Evolutionary conservation across 1,284 basidiomycete species (phyloP).

Genomic region (Moesziomyces sp.): DNA sequence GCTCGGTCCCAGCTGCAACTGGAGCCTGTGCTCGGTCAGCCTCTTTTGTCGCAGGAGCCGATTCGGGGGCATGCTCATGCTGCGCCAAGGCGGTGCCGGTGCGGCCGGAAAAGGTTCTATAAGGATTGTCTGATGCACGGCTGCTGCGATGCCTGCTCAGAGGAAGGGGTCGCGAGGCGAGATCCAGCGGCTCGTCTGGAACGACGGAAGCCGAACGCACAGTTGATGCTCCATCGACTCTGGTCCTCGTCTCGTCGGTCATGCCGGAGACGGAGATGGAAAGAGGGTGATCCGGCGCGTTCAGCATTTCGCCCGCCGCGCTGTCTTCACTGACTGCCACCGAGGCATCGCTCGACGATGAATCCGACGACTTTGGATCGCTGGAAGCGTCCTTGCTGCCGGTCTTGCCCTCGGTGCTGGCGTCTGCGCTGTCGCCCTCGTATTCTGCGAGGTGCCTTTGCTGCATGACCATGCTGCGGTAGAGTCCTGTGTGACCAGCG

Average conservation of each 20-base stretch:
- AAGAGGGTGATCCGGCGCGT: slow-evolving; percentile 2
- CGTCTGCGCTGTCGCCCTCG: slow-evolving; percentile 19
- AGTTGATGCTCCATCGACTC: slow-evolving; percentile 30
- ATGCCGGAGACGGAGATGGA: slow-evolving; percentile 17
- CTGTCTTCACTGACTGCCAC: slow-evolving; percentile 4
- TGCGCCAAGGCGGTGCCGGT: slow-evolving; percentile 23
- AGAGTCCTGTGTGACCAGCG: slow-evolving; percentile 29
- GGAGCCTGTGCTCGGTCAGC: slow-evolving; percentile 16
- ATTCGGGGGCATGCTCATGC: slow-evolving; percentile 39
- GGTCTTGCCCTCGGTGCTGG: not conserved
- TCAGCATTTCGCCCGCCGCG: slow-evolving; percentile 5
- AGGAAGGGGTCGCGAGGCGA: slow-evolving; percentile 6
- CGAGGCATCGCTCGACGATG: slow-evolving; percentile 16
- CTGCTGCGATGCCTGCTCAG: slow-evolving; percentile 32
- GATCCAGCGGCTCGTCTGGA: slow-evolving; percentile 16
- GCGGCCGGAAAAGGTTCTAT: slow-evolving; percentile 23
- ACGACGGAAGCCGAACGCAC: slow-evolving; percentile 25
- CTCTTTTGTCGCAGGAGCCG: slow-evolving; percentile 9
- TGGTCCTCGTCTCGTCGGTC: slow-evolving; percentile 35
- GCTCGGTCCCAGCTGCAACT: slow-evolving; percentile 14
- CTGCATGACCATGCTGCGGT: slow-evolving; percentile 62
- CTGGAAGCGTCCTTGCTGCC: not conserved
- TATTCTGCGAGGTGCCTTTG: slow-evolving; percentile 48
- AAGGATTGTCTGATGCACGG: slow-evolving; percentile 27
- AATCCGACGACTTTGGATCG: slow-evolving; percentile 5